A percentile compares a stretch with the other conserved stretches of the same genome.
Evolutionary conservation across 139 green algal species (phyloP).

Genomic region (Chlorella sorokiniana): DNA sequence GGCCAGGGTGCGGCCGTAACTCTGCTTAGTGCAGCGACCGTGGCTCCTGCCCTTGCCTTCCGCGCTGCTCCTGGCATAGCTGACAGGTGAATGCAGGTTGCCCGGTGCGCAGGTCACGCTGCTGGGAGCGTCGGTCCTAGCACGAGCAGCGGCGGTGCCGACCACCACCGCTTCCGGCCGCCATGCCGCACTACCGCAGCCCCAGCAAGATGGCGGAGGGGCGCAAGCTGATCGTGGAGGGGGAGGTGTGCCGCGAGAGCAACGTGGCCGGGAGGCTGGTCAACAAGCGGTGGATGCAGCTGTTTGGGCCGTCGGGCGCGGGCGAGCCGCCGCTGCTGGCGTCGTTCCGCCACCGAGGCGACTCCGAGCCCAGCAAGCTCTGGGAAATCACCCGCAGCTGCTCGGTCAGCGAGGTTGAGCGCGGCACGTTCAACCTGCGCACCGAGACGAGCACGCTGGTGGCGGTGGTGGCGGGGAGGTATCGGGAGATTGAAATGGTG

Average conservation of each 20-base stretch:
- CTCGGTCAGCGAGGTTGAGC: neutral
- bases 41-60: too few species aligned
- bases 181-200: slow-evolving; percentile 2
- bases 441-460: slow-evolving; percentile 13
- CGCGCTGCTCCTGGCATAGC: too few species aligned
- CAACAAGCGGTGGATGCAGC: slow-evolving; percentile 32
- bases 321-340: slow-evolving; percentile 25
- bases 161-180: neutral
- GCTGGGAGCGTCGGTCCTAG: too few species aligned
- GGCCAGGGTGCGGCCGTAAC: too few species aligned
- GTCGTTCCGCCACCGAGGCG: neutral
- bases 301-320: neutral
- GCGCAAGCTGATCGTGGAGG: neutral
- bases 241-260: slow-evolving; percentile 18
- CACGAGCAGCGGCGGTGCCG: too few species aligned
- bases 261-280: slow-evolving; percentile 18
- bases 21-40: too few species aligned
- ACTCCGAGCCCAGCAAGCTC: slow-evolving; percentile 21
- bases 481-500: slow-evolving; percentile 15
- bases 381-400: slow-evolving; percentile 19
- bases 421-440: slow-evolving; percentile 2
- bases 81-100: too few species aligned
- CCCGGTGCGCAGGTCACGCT: too few species aligned
- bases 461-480: slow-evolving; percentile 14
- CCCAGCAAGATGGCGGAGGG: slow-evolving; percentile 5